Evolutionary conservation across 2,329 filamentous ascomycete species (phyloP).

Genomic region (Trichophyton schoenleinii): DNA sequence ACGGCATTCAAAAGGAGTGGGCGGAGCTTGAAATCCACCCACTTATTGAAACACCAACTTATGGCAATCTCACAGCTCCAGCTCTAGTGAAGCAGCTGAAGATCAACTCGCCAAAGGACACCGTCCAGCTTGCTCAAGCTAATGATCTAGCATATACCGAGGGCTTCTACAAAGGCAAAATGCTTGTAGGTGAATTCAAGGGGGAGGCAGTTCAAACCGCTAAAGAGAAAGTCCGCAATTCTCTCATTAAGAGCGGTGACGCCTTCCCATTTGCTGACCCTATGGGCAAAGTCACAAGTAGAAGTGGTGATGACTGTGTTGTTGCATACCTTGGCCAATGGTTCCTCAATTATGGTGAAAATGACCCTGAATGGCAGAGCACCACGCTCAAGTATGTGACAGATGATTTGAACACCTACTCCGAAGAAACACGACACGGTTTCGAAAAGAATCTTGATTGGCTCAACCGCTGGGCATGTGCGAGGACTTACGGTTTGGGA

Average conservation of each 20-base stretch:
- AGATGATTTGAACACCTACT: conserved; percentile 66
- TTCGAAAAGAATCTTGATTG: conserved; percentile 81
- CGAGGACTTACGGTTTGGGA: conserved; percentile 79
- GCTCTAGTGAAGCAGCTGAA: conserved; percentile 82
- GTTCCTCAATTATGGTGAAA: conserved; percentile 94
- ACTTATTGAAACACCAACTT: conserved; percentile 78
- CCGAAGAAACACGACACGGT: conserved; percentile 59
- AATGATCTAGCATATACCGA: conserved; percentile 97
- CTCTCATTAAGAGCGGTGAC: conserved; percentile 61
- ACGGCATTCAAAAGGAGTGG: conserved; percentile 95
- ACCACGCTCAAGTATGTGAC: conserved; percentile 60
- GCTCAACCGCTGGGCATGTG: conserved; percentile 93
- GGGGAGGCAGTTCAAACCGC: conserved; percentile 76
- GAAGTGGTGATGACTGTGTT: conserved; percentile 86
- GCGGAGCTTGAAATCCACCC: conserved; percentile 78
- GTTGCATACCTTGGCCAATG: conserved; percentile 91
- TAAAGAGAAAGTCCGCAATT: conserved; percentile 70
- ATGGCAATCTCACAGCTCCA: conserved; percentile 72
- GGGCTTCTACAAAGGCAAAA: conserved; percentile 87
- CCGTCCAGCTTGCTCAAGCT: conserved; percentile 77
- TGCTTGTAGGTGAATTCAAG: conserved; percentile 77
- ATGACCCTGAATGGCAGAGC: conserved; percentile 64
- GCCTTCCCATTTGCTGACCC: conserved; percentile 93
- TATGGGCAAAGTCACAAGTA: conserved; percentile 74
- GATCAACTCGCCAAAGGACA: conserved; percentile 92